Percentiles rank a stretch among this genome's conserved stretches.
phyloP scores from a whole-genome alignment of 306 rosid species.

The Senna siamea region DNA sequence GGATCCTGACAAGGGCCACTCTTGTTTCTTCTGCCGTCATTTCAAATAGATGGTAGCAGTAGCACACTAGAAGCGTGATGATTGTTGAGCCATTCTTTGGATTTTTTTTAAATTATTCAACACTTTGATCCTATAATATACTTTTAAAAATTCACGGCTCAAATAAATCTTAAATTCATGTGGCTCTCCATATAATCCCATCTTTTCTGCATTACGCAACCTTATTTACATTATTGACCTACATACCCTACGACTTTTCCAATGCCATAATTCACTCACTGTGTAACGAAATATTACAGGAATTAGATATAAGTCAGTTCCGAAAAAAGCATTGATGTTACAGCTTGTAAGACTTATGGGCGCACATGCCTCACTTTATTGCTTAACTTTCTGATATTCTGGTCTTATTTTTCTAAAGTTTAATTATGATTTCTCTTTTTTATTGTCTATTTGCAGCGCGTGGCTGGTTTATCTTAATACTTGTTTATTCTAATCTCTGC shows the following conservation, averaged over 20 bases:
- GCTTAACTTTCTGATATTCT: background rate
- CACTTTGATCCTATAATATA: too few species aligned
- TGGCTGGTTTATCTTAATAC: too few species aligned
- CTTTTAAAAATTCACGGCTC: too few species aligned
- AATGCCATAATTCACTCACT: background rate
- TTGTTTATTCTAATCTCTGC: too few species aligned
- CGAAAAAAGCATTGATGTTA: conserved; percentile 15
- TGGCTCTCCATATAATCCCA: too few species aligned
- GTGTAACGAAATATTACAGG: background rate
- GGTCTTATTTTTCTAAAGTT: background rate
- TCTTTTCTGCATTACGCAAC: too few species aligned
- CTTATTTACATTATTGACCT: background rate
- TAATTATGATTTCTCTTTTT: background rate
- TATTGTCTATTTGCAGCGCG: background rate
- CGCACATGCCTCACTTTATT: conserved; percentile 3
- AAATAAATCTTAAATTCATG: too few species aligned
- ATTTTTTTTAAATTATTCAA: too few species aligned
- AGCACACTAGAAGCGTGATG: too few species aligned
- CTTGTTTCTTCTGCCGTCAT: background rate
- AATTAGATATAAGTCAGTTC: conserved; percentile 12
- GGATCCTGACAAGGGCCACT: background rate
- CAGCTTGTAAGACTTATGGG: conserved; percentile 12
- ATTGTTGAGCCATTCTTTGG: too few species aligned
- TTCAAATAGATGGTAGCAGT: background rate
- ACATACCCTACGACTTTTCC: background rate